Percentiles rank a stretch among this genome's conserved stretches.
Evolutionary conservation across 225 moss, liverwort and hornwort genomes (phyloP).

Genomic region (Anthoceros angustus): DNA sequence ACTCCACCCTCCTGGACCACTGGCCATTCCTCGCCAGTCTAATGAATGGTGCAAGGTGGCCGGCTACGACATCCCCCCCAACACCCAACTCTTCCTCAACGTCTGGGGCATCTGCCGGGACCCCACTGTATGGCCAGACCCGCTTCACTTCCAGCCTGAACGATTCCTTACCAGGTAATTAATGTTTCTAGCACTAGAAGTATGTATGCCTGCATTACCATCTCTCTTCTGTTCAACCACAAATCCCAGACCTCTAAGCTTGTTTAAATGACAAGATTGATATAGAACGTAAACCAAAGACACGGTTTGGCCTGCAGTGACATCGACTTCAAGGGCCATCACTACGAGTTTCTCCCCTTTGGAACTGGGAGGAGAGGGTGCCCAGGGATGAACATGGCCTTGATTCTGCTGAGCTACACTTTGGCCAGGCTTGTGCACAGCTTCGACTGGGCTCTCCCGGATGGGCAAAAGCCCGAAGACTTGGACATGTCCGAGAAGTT

Average conservation of each 20-base stretch:
- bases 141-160: slow-evolving; percentile 1
- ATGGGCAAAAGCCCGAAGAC: not conserved
- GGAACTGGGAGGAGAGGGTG: not conserved
- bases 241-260: not conserved
- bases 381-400: not conserved
- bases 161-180: slow-evolving; percentile 1
- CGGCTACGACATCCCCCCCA: not conserved
- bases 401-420: slow-evolving; percentile 1
- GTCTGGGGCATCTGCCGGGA: slow-evolving; percentile 1
- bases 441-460: not conserved
- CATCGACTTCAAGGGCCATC: slow-evolving; percentile 2
- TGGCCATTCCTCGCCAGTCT: not conserved
- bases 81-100: slow-evolving; percentile 7
- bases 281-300: not conserved
- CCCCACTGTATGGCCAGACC: not conserved
- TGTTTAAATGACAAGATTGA: not conserved
- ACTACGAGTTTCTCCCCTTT: slow-evolving; percentile 2
- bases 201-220: not conserved
- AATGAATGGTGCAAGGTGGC: not conserved
- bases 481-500: not conserved
- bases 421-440: slow-evolving; percentile 3
- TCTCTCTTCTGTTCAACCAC: not conserved
- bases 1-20: not conserved
- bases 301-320: not conserved
- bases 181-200: not conserved